phyloP scores from a whole-genome alignment of 163 green algal species.

The Chlamydomonas reinhardtii region DNA sequence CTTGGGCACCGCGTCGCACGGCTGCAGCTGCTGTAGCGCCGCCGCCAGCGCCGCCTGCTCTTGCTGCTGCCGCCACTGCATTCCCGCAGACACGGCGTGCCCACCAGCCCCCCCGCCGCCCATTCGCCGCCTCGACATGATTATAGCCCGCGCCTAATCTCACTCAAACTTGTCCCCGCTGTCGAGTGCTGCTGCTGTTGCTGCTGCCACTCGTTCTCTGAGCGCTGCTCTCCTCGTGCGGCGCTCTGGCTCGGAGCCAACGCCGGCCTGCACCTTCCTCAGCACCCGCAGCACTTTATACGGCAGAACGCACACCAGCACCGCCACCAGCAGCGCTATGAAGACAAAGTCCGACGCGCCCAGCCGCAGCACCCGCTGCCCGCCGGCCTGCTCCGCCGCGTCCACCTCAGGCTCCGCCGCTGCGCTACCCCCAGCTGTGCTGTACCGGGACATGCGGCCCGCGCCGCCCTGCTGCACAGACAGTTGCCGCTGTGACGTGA shows the following conservation, averaged over 20 bases:
- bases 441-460: neutral
- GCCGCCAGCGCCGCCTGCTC: slow-evolving; percentile 22
- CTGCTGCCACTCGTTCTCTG: neutral
- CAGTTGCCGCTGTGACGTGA: neutral
- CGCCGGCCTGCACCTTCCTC: neutral
- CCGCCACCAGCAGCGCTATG: slow-evolving; percentile 16
- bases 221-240: neutral
- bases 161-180: neutral
- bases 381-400: neutral
- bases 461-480: too few relatives aligned
- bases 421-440: neutral
- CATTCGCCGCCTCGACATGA: neutral
- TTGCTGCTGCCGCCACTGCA: slow-evolving; percentile 40
- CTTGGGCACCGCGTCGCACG: neutral
- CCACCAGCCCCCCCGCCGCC: neutral
- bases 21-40: neutral
- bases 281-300: slow-evolving; percentile 10
- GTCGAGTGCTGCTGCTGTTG: too few relatives aligned
- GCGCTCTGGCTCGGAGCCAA: neutral
- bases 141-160: neutral
- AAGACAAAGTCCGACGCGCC: slow-evolving; percentile 25
- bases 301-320: slow-evolving; percentile 12
- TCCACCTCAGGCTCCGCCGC: neutral
- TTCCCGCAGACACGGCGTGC: neutral
- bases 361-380: slow-evolving; percentile 8